Evolutionary conservation across 495 filamentous ascomycete species (phyloP), one percentile per base, ranked within the genome.

Genomic region (Thermochaetoides thermophila): DNA sequence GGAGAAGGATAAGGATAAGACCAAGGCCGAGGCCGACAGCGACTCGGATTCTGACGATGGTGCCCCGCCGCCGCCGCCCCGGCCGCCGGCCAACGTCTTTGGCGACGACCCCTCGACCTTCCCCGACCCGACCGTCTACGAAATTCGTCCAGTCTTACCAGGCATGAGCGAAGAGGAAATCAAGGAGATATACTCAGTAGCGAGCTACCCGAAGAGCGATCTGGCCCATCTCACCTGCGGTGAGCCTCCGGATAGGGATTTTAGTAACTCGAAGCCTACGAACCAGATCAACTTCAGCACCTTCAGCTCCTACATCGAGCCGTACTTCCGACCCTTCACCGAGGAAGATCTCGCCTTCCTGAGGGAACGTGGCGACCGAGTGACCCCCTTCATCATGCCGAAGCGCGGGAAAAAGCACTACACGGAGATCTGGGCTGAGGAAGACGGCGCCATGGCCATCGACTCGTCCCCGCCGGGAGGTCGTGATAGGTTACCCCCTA

Each of bases 331-430:
- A 2, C 75, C 79, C 0, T 77, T 92, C 41, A 83, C 74, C 10
- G 91, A 99, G 49, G 91, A 99, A 49, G 89, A 99, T 52, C 74
- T 93, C 27, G 84, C 83, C 1, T 99, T 93, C 53, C 56, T 99
- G 16, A 75, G 82, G 42, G 89, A 99, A 54, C 69, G 81, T 34
- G 85, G 84, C 30, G 84, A 99, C 55, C 76, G 91, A 14, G 51
- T 70, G 6, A 74, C 65, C 9, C 80, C 85, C 2, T 95, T 93
- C 43, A 59, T 89, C 23, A 86, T 87, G 57, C 87, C 86, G 1
- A 74, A 74, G 31, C 76, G 86, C 7, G 89, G 85, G 22, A 79
- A 82, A 55, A 75, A 73, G 40, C 74, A 78, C 48, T 96, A 96
- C 56, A 75, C 68, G 8, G 84, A 95, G 37, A 60, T 82, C 4